Conservation (phyloP, 192 early-diverging fungal genomes). For the Chytriomyces sp. region DNA sequence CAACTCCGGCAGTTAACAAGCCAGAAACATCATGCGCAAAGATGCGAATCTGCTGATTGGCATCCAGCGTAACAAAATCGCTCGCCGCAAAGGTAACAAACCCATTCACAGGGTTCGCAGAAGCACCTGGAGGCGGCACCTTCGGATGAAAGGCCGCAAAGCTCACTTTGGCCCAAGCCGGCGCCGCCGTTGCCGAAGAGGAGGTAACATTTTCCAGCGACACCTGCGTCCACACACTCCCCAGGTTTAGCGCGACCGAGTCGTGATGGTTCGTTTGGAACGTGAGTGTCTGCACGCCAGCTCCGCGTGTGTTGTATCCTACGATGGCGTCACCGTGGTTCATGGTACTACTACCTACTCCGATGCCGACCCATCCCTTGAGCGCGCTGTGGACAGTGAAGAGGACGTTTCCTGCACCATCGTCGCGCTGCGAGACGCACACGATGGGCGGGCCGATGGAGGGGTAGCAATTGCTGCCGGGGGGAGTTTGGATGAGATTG, state of each 20-base stretch:
- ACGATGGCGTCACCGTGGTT: slow-evolving; percentile 10
- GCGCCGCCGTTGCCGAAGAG: neutral
- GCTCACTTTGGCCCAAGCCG: slow-evolving; percentile 14
- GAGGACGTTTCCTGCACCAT: neutral
- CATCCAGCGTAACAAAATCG: too few relatives aligned
- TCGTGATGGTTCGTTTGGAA: slow-evolving; percentile 8
- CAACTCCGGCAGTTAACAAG: too few relatives aligned
- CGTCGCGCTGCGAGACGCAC: neutral
- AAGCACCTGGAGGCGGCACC: neutral
- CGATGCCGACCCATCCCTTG: slow-evolving; percentile 23
- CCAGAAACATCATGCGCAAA: too few relatives aligned
- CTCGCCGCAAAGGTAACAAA: slow-evolving; percentile 3
- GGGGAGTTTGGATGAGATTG: neutral
- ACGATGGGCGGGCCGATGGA: neutral
- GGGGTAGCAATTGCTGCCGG: neutral
- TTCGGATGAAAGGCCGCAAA: neutral
- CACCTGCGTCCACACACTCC: slow-evolving; percentile 4
- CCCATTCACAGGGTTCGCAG: neutral
- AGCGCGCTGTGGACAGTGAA: neutral
- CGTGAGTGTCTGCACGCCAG: neutral
- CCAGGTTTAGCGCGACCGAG: neutral
- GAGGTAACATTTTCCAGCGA: neutral
- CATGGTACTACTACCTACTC: slow-evolving; percentile 16
- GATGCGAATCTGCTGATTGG: too few relatives aligned
- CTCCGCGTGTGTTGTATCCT: neutral